These are phyloP conservation scores for Phytopythium oedochilum DNA, from an alignment of 352 stramenopile genomes.

Conservation along the genomic window DNA sequence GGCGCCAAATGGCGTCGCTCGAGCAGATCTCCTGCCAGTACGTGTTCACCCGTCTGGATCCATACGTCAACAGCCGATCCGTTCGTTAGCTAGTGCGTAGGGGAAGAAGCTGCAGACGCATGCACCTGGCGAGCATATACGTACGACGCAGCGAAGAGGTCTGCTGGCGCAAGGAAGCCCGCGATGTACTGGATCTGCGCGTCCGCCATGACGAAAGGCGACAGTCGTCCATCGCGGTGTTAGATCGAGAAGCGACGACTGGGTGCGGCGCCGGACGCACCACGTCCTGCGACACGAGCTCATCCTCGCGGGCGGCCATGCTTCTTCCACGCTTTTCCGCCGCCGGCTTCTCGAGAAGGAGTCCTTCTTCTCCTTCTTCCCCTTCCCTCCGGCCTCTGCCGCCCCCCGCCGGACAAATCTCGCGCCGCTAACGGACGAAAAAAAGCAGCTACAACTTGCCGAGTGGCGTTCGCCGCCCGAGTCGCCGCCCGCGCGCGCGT, in stretches of 20 bases:
- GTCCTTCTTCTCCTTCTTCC: not conserved
- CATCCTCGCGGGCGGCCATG: conserved; percentile 5
- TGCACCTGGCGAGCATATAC: too few species aligned
- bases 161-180: conserved; percentile 42
- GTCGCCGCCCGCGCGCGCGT: not conserved
- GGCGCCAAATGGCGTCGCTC: conserved; percentile 48
- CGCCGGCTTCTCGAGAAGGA: too few species aligned
- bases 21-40: conserved; percentile 46
- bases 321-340: not conserved
- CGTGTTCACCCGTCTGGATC: conserved; percentile 42
- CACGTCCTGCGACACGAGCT: conserved; percentile 38
- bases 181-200: conserved; percentile 43
- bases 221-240: not conserved
- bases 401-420: not conserved
- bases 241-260: not conserved
- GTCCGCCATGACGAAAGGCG: not conserved
- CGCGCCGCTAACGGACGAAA: not conserved
- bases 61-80: not conserved
- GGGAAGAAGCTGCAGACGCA: too few species aligned
- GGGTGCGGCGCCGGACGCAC: conserved; percentile 8
- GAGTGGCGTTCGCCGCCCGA: not conserved
- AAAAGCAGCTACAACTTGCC: not conserved
- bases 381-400: not conserved
- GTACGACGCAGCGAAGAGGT: conserved; percentile 48
- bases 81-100: too few species aligned